Evolutionary conservation across 2,329 filamentous ascomycete genomes (phyloP), one percentile per base, ranked within the genome.

Genomic region (Sclerotinia minor): DNA sequence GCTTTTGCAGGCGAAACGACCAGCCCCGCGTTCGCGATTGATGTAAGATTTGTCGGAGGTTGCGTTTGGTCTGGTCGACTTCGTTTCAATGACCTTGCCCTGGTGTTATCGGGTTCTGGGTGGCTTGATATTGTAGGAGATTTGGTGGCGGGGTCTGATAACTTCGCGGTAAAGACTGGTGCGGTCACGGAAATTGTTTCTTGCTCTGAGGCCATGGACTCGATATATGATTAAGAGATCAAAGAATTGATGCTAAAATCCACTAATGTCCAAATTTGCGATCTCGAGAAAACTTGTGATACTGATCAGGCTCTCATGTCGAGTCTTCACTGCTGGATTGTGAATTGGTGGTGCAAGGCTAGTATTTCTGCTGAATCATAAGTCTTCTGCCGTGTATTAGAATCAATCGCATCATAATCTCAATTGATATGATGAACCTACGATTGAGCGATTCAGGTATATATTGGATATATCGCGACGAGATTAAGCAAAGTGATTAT

Each of bases 1-100:
- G 75, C 75, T 66, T 78, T 77, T 21, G 75, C 71, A 26, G 73
- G 73, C n/a, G 75, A 75, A 24, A 75, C 76, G 17, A 68, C 69
- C 21, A 76, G 64, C 29, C 73, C 73, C 61, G 72, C 70, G 70
- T 74, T 74, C 47, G 74, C 69, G 60, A 76, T 74, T 45, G 74
- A 72, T 13, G 68, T 71, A 45, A 74, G 67, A 26, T 67, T 67
- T 24, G 72, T 41, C 41, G 73, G 67, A 53, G 67, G 68, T 32
- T 73, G 72, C 13, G 72, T 67, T 29, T 69, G 71, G 45, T 77
- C 76, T 64, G 70, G 64, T 32, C 75, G 73, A 65, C 67, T 69
- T 67, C 76, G 71, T 66, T 77, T 78, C 54, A 77, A 55, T 19
- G 76, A 76, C 67, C 73, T 76, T 21, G 69, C 57, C 63, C 72